Evolutionary conservation across 2,329 filamentous ascomycete species (phyloP), one percentile per base, ranked within the genome.

Genomic region (Endoconidiophora polonica): DNA sequence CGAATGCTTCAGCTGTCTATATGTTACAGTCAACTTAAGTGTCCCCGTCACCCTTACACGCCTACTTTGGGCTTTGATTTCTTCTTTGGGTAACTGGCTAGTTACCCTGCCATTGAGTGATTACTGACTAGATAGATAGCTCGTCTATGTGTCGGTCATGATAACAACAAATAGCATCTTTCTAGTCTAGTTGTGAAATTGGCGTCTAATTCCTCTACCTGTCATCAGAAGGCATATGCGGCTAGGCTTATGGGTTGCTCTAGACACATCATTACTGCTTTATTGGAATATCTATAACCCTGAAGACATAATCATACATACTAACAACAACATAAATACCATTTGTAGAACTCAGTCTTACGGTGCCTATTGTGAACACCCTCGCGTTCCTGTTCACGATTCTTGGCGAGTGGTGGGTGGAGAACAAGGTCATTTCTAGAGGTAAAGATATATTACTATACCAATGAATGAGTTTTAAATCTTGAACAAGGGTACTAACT

Each of bases 311-410:
- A 22, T 16, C 10, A 16, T 40, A 33, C 26, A 29, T 24, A 29
- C 23, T 45, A 33, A 45, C 43, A 36, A 5, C 16, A 33, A 14
- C 9, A 29, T n/a, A 12, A 38, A n/a, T 26, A 14, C 10, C 16
- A 22, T 16, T 5, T 42, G 3, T 57, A 91, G 90, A 96, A 64
- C 62, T 96, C 57, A 94, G 87, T 60, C 69, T 96, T 55, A 95
- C 88, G 2, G 88, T 96, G 1, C 90, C 90, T 1, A 91, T 96
- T 55, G 88, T 90, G 1, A 96, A 96, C 60, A 94, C 87, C 0
- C 68, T 94, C 59, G 90, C 90, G 0, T 96, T 96, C 58, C 65
- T 96, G n/a, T 96, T 95, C 60, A 96, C 90, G 0, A 88, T 95
- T 2, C 60, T 95, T 10, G 90, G 88, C 1, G 90, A 96, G 58